A percentile compares a stretch with the other conserved stretches of the same genome.
phyloP scores from a whole-genome alignment of 1,284 basidiomycete species.

The Ceratobasidium sp. region DNA sequence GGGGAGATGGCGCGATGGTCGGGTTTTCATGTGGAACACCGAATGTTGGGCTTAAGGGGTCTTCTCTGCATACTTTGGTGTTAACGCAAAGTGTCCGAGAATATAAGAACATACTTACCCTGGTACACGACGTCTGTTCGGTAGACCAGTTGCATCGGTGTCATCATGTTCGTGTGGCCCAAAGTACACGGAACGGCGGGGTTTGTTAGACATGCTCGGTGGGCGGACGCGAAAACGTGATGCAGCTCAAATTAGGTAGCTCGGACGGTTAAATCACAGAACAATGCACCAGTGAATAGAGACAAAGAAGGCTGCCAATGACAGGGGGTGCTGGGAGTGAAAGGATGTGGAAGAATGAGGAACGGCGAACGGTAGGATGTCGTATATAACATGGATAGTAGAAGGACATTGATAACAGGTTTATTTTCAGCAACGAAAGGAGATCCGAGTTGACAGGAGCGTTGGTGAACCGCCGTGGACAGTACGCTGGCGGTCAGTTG shows the following conservation, averaged over 20 bases:
- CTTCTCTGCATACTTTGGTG: neutral
- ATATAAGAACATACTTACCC: neutral
- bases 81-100: neutral
- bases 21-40: slow-evolving; percentile 12
- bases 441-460: slow-evolving; percentile 16
- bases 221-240: no score
- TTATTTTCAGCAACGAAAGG: no score
- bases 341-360: neutral
- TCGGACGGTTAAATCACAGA: no score
- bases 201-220: neutral
- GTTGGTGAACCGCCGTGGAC: neutral
- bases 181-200: neutral
- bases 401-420: neutral
- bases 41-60: slow-evolving; percentile 14
- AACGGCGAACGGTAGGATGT: neutral
- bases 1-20: neutral
- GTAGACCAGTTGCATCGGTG: neutral
- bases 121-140: neutral
- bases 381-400: neutral
- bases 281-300: neutral
- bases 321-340: neutral
- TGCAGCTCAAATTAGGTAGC: no score
- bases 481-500: slow-evolving; percentile 8
- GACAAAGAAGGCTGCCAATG: neutral
- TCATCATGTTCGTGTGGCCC: neutral